These are phyloP conservation scores for Xylaria polymorpha DNA, from an alignment of 2,329 filamentous ascomycete genomes.

Conservation along the genomic window DNA sequence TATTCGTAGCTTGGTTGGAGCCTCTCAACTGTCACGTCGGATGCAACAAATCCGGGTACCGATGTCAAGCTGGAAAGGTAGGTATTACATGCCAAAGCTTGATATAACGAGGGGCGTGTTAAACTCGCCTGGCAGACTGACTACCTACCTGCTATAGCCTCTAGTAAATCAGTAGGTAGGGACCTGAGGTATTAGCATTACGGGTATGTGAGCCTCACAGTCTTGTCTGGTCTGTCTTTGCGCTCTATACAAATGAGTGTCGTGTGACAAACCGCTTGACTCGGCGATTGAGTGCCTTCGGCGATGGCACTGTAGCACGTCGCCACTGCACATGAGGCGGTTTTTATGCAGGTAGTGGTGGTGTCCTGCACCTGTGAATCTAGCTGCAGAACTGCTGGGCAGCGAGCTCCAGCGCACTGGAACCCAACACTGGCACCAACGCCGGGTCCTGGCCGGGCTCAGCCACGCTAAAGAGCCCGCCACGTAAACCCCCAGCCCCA, in stretches of 20 bases:
- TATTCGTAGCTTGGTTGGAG: neutral
- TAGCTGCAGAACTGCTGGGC: conserved; percentile 22
- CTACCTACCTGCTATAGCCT: too few relatives aligned
- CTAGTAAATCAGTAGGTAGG: too few relatives aligned
- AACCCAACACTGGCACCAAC: conserved; percentile 21
- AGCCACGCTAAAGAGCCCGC: conserved; percentile 37
- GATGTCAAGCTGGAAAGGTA: neutral
- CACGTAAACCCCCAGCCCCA: conserved; percentile 46
- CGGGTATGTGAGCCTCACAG: conserved; percentile 18
- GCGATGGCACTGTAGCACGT: conserved; percentile 2
- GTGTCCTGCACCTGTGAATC: conserved; percentile 2
- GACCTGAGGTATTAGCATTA: neutral
- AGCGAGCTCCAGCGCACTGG: conserved; percentile 32
- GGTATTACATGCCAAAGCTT: neutral
- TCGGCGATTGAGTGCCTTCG: neutral
- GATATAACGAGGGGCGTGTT: neutral
- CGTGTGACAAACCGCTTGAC: conserved; percentile 7
- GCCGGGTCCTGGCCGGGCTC: neutral
- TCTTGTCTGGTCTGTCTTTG: conserved; percentile 10
- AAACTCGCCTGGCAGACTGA: neutral
- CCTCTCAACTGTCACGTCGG: neutral
- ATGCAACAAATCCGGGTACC: neutral
- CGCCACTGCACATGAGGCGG: conserved; percentile 19
- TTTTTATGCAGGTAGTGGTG: neutral
- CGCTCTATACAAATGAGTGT: conserved; percentile 3